Percentiles rank a stretch among this genome's conserved stretches.
These are phyloP conservation scores for Sugiyamaella lignohabitans DNA, from an alignment of 805 yeast species.

Conservation along the genomic window DNA sequence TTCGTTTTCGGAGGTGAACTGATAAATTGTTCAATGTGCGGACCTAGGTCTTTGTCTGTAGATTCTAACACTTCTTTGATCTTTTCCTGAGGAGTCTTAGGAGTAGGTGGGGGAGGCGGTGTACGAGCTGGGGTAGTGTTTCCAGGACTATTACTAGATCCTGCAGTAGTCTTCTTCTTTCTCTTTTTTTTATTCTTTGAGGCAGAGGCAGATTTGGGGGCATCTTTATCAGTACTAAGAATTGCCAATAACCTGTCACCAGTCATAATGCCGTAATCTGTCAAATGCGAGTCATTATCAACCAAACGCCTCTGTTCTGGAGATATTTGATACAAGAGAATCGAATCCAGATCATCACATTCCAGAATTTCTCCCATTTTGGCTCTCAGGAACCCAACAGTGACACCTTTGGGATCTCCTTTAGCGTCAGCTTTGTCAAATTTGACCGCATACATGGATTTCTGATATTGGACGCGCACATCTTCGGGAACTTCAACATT, in stretches of 20 bases:
- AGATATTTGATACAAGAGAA: conserved; percentile 4
- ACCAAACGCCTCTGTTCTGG: conserved; percentile 21
- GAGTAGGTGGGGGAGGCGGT: conserved; percentile 15
- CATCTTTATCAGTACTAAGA: conserved; percentile 11
- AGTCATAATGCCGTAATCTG: conserved; percentile 48
- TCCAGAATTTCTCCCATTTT: conserved; percentile 44
- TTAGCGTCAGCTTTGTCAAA: conserved; percentile 70
- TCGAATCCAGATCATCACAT: neutral
- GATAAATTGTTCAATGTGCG: conserved; percentile 19
- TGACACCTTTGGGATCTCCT: conserved; percentile 55
- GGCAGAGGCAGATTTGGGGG: neutral
- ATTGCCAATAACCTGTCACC: conserved; percentile 38
- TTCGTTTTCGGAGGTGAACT: conserved; percentile 20
- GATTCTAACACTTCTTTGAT: conserved; percentile 22
- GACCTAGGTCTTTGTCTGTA: conserved; percentile 26
- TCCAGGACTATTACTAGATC: neutral
- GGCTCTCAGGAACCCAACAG: conserved; percentile 52
- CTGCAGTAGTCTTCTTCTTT: conserved; percentile 4
- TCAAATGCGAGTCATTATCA: conserved; percentile 44
- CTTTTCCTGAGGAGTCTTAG: conserved; percentile 23
- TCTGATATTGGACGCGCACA: conserved; percentile 6
- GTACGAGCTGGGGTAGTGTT: conserved; percentile 4
- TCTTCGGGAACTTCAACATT: neutral
- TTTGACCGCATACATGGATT: conserved; percentile 5
- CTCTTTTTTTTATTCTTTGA: conserved; percentile 5